Percentiles rank a stretch among this genome's conserved stretches.
phyloP scores from a whole-genome alignment of 257 asterid species.

The Misopates orontium region DNA sequence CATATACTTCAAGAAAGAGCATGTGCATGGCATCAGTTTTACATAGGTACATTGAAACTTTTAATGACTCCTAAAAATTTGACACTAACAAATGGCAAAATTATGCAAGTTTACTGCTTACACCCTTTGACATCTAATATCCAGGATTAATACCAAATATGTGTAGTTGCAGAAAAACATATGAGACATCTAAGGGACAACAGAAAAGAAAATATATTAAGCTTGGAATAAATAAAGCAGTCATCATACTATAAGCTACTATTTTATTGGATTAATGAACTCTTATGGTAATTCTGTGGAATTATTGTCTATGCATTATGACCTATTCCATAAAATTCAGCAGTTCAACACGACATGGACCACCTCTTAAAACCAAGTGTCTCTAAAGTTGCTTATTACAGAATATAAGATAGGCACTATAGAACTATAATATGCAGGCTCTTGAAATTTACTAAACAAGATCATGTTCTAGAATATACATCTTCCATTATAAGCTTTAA shows the following conservation, averaged over 20 bases:
- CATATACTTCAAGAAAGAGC: neutral
- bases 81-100: neutral
- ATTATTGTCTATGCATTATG: no score
- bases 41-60: neutral
- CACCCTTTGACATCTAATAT: neutral
- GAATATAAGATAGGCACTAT: no score
- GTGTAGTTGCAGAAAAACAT: slow-evolving; percentile 10
- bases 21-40: slow-evolving; percentile 4
- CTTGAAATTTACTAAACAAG: no score
- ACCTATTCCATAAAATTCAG: no score
- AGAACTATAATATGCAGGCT: no score
- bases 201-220: slow-evolving; percentile 20
- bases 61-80: neutral
- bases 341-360: no score
- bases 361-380: no score
- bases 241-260: slow-evolving; percentile 36
- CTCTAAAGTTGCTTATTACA: no score
- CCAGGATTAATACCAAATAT: slow-evolving; percentile 16
- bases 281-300: slow-evolving; percentile 20
- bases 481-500: no score
- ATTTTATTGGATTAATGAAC: slow-evolving; percentile 9
- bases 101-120: no score
- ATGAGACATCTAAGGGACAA: slow-evolving; percentile 46
- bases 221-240: slow-evolving; percentile 30
- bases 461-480: no score